Evolutionary conservation across 345 rosid species (phyloP), one percentile per base, ranked within the genome.

Genomic region (Excoecaria agallocha): DNA sequence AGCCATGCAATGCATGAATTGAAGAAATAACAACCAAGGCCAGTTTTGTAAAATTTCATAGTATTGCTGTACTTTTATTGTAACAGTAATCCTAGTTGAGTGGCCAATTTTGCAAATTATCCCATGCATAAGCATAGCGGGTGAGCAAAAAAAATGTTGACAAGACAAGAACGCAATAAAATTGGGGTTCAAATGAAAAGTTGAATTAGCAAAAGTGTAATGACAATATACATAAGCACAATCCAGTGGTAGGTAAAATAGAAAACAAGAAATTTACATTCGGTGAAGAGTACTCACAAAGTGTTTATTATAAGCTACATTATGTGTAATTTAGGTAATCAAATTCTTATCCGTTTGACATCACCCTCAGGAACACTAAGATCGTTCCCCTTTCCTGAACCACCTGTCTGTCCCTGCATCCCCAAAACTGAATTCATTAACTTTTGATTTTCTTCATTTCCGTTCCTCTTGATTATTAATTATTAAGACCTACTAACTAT

Each of bases 331-430:
- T 46, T 16, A n/a, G 19, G 46, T 8, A 19, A 61, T 86, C 87
- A 87, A 71, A 81, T 50, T 60, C 90, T 85, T 22, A 90, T 71
- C 79, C 88, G 85, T 70, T 89, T 95, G 73, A 84, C 86, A 79
- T 95, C 96, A 77, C 74, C 80, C 74, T 84, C 91, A 0, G 94
- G 99, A 25, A 93, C 99, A 76, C 85, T 88, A 72, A 82, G 85
- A 30, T 93, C 99, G 66, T 81, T 77, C 38, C 86, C 87, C 22
- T 81, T 85, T 4, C 90, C 84, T 39, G 87, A 77, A 52, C 51
- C 74, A 62, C 35, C 86, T 12, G 78, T 9, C 72, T 83, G 81
- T 68, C 86, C 87, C 89, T 86, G 88, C 62, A 71, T 59, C 81
- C 35, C 15, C 17, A 59, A 3, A 30, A n/a, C 22, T 57, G 1